Evolutionary conservation across 2,329 filamentous ascomycete genomes (phyloP).

Genomic region (Pseudopyricularia cyperi): DNA sequence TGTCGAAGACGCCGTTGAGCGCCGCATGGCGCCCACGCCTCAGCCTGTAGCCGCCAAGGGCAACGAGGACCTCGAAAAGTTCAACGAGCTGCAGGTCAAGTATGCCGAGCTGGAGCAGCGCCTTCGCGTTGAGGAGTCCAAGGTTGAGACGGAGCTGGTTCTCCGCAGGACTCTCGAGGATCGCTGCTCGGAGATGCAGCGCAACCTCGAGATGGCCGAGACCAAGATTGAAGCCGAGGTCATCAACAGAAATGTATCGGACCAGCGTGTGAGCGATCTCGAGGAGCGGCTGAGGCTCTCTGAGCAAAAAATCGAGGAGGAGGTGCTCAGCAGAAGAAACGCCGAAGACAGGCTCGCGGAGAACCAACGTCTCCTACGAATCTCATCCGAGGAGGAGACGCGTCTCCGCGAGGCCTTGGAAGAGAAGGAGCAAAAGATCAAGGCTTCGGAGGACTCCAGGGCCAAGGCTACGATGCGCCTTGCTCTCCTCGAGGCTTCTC

Average conservation of each 20-base stretch:
- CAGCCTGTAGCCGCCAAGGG: slow-evolving; percentile 30
- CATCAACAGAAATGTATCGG: slow-evolving; percentile 44
- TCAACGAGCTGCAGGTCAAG: slow-evolving; percentile 46
- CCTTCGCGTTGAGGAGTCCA: slow-evolving; percentile 31
- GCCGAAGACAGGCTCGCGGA: slow-evolving; percentile 63
- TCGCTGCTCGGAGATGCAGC: slow-evolving; percentile 35
- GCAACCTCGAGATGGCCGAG: slow-evolving; percentile 42
- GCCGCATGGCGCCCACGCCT: slow-evolving; percentile 38
- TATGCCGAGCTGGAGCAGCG: slow-evolving; percentile 47
- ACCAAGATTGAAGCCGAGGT: slow-evolving; percentile 48
- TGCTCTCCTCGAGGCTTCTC: slow-evolving; percentile 55
- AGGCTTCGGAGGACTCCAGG: slow-evolving; percentile 40
- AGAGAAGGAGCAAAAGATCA: slow-evolving; percentile 56
- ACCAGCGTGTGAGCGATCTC: slow-evolving; percentile 52
- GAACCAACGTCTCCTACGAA: slow-evolving; percentile 54
- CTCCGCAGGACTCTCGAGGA: slow-evolving; percentile 40
- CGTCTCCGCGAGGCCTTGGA: slow-evolving; percentile 54
- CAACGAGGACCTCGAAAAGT: slow-evolving; percentile 34
- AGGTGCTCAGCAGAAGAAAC: slow-evolving; percentile 48
- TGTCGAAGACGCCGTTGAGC: slow-evolving; percentile 49
- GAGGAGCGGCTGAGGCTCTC: slow-evolving; percentile 54
- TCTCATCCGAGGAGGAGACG: slow-evolving; percentile 60
- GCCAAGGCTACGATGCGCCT: slow-evolving; percentile 47
- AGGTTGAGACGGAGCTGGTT: slow-evolving; percentile 33
- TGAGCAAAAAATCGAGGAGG: slow-evolving; percentile 50